Conservation (phyloP, 441 rosid species). For the Dalechampia spathulata region DNA sequence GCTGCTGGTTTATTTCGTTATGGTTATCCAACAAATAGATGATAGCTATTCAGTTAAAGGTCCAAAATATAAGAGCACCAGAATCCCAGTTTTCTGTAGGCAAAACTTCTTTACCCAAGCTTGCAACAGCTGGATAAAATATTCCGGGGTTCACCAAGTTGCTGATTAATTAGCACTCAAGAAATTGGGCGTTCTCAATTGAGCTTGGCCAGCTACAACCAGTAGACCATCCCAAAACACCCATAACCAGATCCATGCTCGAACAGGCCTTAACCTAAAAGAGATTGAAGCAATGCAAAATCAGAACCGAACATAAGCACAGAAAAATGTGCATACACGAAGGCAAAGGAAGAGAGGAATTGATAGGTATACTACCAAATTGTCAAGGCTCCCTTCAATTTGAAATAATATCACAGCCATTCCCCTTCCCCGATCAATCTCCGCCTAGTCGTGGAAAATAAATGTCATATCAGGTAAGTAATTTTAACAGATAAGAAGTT, state of each 20-base stretch:
- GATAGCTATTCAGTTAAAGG: conserved; percentile 19
- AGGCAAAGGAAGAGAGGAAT: not conserved
- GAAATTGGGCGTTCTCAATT: conserved; percentile 33
- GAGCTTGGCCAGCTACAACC: conserved; percentile 95
- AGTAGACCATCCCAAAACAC: conserved; percentile 87
- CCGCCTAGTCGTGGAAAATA: conserved; percentile 43
- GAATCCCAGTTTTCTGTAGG: conserved; percentile 25
- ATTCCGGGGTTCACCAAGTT: conserved; percentile 3
- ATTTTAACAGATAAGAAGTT: not conserved
- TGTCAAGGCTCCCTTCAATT: conserved; percentile 64
- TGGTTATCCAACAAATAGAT: conserved; percentile 29
- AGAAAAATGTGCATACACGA: not conserved
- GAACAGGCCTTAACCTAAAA: conserved; percentile 73
- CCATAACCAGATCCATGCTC: conserved; percentile 65
- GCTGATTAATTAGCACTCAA: conserved; percentile 44
- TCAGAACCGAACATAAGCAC: conserved; percentile 4
- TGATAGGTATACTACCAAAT: conserved; percentile 43
- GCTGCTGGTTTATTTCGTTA: conserved; percentile 28
- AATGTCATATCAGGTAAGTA: not conserved
- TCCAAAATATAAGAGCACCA: conserved; percentile 23
- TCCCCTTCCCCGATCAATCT: conserved; percentile 85
- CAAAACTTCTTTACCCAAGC: conserved; percentile 76
- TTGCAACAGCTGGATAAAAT: conserved; percentile 30
- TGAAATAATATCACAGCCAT: conserved; percentile 90
- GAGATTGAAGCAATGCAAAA: not conserved